These are phyloP conservation scores for Daedaleopsis sinensis DNA, from an alignment of 768 basidiomycete genomes.

Conservation along the genomic window DNA sequence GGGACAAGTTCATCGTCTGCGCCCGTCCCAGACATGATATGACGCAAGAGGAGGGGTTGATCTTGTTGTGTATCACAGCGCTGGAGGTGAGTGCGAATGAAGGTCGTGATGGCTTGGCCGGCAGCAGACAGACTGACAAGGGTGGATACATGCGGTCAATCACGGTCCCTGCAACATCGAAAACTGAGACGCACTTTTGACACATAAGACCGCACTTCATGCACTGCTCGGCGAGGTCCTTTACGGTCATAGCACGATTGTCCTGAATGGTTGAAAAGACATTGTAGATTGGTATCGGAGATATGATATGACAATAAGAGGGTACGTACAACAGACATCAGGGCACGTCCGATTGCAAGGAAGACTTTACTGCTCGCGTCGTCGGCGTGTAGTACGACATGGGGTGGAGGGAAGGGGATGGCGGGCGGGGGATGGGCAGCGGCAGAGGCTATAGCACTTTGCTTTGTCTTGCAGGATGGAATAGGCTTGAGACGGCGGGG, in stretches of 20 bases:
- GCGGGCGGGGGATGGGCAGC: conserved; percentile 19
- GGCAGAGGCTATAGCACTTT: conserved; percentile 10
- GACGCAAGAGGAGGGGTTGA: conserved; percentile 72
- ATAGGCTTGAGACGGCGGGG: conserved; percentile 36
- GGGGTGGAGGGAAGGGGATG: conserved; percentile 58
- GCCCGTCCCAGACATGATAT: conserved; percentile 69
- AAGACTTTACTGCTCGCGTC: conserved; percentile 75
- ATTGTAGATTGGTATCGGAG: too few species aligned
- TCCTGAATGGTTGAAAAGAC: conserved; percentile 44
- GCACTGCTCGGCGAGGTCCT: conserved; percentile 78
- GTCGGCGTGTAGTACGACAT: conserved; percentile 72
- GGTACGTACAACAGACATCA: conserved; percentile 70
- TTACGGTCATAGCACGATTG: conserved; percentile 86
- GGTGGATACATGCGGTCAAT: conserved; percentile 14
- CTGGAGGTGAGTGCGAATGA: conserved; percentile 71
- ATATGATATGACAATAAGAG: conserved; percentile 6
- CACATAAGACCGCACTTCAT: conserved; percentile 66
- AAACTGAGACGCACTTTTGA: conserved; percentile 62
- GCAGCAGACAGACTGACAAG: conserved; percentile 68
- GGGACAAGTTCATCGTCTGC: conserved; percentile 75
- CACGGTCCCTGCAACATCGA: conserved; percentile 16
- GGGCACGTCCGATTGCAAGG: conserved; percentile 70
- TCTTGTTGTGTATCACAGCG: conserved; percentile 75
- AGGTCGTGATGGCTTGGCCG: conserved; percentile 82
- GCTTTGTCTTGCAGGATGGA: conserved; percentile 28